Conservation (phyloP, 805 yeast genomes). For the Lipomyces sp. region DNA sequence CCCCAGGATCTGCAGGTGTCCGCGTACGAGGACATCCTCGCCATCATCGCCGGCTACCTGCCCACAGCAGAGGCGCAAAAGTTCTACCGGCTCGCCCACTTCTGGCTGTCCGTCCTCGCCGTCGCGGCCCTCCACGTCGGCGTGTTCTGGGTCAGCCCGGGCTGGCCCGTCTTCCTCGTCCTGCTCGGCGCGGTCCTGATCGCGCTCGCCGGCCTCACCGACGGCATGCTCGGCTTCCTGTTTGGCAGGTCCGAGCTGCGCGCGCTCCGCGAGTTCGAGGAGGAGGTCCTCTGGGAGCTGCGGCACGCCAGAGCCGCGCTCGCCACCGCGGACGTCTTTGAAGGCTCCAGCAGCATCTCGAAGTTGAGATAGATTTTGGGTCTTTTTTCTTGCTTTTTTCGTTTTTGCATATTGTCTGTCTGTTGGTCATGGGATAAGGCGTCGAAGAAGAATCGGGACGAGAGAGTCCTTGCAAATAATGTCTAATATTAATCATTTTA, state of each 20-base stretch:
- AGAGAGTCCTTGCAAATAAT: too few species aligned
- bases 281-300: conserved; percentile 51
- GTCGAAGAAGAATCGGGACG: too few species aligned
- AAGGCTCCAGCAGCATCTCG: too few species aligned
- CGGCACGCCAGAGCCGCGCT: not conserved
- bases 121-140: conserved; percentile 54
- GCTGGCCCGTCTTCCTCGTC: conserved; percentile 59
- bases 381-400: too few species aligned
- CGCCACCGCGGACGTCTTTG: too few species aligned
- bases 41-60: conserved; percentile 47
- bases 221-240: conserved; percentile 73
- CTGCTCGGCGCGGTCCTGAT: conserved; percentile 54
- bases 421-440: too few species aligned
- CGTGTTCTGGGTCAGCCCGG: conserved; percentile 55
- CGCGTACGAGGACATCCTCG: conserved; percentile 49
- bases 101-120: conserved; percentile 51
- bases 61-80: conserved; percentile 59
- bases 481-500: too few species aligned
- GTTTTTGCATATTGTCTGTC: too few species aligned
- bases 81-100: conserved; percentile 63
- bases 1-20: conserved; percentile 7
- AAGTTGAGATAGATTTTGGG: too few species aligned
- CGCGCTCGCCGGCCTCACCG: conserved; percentile 62
- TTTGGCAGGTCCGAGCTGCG: conserved; percentile 81
- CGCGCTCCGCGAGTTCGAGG: conserved; percentile 69